Conservation (phyloP, 257 asterid species). For the Penstemon eatonii region DNA sequence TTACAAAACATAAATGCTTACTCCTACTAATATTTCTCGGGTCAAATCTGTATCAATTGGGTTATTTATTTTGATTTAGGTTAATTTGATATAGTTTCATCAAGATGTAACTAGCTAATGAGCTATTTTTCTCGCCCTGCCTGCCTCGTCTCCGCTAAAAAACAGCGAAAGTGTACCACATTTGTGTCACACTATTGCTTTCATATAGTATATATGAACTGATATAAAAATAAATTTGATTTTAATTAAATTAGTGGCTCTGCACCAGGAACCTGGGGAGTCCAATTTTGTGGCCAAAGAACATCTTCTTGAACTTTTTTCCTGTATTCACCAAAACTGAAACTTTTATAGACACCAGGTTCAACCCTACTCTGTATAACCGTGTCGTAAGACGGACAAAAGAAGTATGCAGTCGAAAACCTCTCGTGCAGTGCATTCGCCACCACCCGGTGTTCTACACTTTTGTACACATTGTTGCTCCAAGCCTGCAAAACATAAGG, state of each 20-base stretch:
- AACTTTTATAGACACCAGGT: constrained; percentile 63
- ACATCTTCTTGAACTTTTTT: constrained; percentile 80
- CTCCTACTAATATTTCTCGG: no score
- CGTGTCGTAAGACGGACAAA: constrained; percentile 80
- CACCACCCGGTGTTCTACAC: constrained; percentile 89
- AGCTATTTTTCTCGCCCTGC: neutral
- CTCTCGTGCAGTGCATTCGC: constrained; percentile 65
- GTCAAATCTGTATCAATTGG: no score
- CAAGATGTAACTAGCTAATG: no score
- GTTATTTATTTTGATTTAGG: no score
- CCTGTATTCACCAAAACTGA: constrained; percentile 77
- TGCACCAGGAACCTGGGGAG: constrained; percentile 57
- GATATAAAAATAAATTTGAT: neutral
- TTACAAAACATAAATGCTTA: no score
- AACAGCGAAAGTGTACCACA: no score
- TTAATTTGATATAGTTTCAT: no score
- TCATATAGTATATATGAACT: no score
- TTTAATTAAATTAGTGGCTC: constrained; percentile 16
- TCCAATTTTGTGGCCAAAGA: constrained; percentile 77
- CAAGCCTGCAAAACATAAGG: constrained; percentile 61
- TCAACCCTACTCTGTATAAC: constrained; percentile 44
- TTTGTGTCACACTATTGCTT: no score
- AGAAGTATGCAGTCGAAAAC: constrained; percentile 78
- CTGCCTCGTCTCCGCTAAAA: no score
- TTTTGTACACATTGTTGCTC: constrained; percentile 82